Evolutionary conservation across 805 yeast genomes (phyloP), one percentile per base, ranked within the genome.

Genomic region (Limtongia smithiae): DNA sequence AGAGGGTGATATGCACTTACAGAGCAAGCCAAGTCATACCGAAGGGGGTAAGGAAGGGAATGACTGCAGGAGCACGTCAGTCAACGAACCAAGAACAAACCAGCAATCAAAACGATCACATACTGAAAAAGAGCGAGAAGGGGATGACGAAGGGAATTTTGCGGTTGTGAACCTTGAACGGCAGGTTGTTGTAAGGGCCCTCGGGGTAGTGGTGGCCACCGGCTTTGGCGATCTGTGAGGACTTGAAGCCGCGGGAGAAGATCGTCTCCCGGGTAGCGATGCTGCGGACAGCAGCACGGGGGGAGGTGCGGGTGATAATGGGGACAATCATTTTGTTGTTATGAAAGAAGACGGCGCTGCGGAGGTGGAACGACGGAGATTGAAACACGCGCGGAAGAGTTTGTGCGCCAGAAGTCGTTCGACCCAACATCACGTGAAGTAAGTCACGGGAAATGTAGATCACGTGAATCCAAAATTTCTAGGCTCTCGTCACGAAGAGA

Each of bases 141-240:
- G 58, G 58, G 21, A 54, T 51, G 21, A 30, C 46, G 15, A 54
- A 47, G n/a, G 58, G 58, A 33, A 54, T 54, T 75, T 81, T 85
- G 79, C 95, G 89, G 80, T 82, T 77, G 79, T 88, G 89, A 57
- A 91, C 95, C 78, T 81, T 81, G 81, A 91, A 93, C 60, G 98
- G 98, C 58, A 91, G 67, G 80, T 93, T 91, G 65, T 84, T 75
- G 82, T 93, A 93, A 41, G 83, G 82, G 65, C 97, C 97, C 65
- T 79, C 84, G 63, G 81, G 80, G 66, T 77, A 81, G 71, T 79
- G 85, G 57, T 63, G 75, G 37, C 37, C 55, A 34, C 55, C 60
- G 21, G 58, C 33, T 42, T 71, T 73, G 46, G 66, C 67, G 61
- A 73, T 67, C 50, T 60, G 48, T 42, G 71, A 51, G 38, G 70